Conservation (phyloP, 2,329 filamentous ascomycete species). For the Diaporthe aspalathi region DNA sequence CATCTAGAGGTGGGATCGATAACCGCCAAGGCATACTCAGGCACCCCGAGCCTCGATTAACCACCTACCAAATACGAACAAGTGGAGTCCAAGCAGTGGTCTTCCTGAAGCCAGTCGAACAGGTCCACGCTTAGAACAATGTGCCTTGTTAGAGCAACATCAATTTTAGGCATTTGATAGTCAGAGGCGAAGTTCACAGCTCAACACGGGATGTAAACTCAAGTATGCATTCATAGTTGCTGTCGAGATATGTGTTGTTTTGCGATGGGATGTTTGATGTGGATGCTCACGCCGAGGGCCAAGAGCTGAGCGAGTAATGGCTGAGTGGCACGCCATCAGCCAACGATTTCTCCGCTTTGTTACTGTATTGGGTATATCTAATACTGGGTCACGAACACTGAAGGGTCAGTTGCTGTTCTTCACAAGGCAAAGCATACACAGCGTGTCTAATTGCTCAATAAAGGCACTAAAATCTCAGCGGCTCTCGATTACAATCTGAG, state of each 20-base stretch:
- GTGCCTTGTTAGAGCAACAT: background rate
- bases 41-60: no score
- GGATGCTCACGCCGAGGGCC: background rate
- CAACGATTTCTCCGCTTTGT: background rate
- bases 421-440: background rate
- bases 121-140: no score
- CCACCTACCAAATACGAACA: background rate
- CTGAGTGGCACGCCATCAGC: background rate
- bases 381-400: no score
- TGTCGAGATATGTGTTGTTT: background rate
- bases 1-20: background rate
- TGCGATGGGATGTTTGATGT: background rate
- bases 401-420: no score
- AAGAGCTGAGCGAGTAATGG: background rate
- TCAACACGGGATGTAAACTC: no score
- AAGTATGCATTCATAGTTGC: background rate
- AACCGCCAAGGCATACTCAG: background rate
- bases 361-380: background rate
- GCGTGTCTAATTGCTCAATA: no score
- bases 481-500: no score
- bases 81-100: background rate
- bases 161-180: background rate
- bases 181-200: background rate
- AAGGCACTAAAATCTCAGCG: no score
- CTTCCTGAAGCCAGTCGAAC: no score